Evolutionary conservation across 1,284 basidiomycete species (phyloP), one percentile per base, ranked within the genome.

Genomic region (Chalciporus sp.): DNA sequence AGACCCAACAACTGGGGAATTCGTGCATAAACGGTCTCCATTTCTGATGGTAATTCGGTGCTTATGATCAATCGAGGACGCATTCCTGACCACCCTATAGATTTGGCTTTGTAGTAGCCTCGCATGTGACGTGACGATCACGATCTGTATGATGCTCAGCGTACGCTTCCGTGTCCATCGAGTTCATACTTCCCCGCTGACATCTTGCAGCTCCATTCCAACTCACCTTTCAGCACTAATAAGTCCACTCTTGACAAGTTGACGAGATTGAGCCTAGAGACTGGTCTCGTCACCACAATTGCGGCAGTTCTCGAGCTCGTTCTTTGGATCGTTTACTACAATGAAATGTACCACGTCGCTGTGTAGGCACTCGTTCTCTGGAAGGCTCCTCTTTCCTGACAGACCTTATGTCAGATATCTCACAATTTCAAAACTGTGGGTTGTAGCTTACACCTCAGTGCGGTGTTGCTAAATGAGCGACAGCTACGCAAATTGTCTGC

Each of bases 191-290:
- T 20, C 46, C 17, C 14, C 2, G 1, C 31, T 40, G 14, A 42
- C 27, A 2, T 0, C 1, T 12, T 19, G 23, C 33, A 69, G 67
- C 53, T 69, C 29, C 50, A 43, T n/a, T 55, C 60, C 19, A 45
- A 47, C 28, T 52, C 50, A 14, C 11, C 42, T 29, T 43, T 63
- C 19, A 17, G n/a, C 14, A 42, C 23, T 12, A 55, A 28, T 7
- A 50, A 45, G 2, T 60, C 46, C 2, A 44, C 11, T 2, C n/a
- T 65, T 9, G 33, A 43, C 42, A 57, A 50, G 27, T 26, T 66
- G 12, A 69, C 64, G 4, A 61, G 53, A 41, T 49, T 68, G 12
- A 60, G 56, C 8, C 47, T 69, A 12, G 64, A 69, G 42, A 68
- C 67, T 0, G 65, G 67, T 4, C 50, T 66, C 7, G 52, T 68